These are phyloP conservation scores for Ascosphaera acerosa DNA, from an alignment of 2,329 filamentous ascomycete genomes.

Conservation along the genomic window DNA sequence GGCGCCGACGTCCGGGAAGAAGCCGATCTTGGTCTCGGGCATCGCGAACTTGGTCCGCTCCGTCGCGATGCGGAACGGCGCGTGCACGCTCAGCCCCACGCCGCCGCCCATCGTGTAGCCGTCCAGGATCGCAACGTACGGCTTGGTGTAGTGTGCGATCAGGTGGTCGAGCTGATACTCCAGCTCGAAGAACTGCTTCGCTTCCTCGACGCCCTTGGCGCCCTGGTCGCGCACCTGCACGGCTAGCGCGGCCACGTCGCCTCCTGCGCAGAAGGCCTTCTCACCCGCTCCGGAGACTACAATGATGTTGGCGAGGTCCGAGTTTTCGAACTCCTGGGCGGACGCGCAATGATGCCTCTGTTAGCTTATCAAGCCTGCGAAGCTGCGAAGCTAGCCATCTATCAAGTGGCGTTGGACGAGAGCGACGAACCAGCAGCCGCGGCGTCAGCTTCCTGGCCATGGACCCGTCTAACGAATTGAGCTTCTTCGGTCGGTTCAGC, in stretches of 20 bases:
- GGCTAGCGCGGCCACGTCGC: constrained; percentile 65
- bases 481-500: constrained; percentile 76
- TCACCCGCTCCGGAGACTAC: constrained; percentile 75
- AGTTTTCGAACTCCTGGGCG: constrained; percentile 64
- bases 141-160: constrained; percentile 82
- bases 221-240: constrained; percentile 39
- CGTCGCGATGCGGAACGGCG: constrained; percentile 87
- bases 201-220: constrained; percentile 43
- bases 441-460: constrained; percentile 92
- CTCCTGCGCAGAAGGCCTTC: constrained; percentile 75
- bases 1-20: constrained; percentile 93
- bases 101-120: constrained; percentile 97
- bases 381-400: constrained; percentile 3
- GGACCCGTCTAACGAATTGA: constrained; percentile 77
- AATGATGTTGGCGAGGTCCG: constrained; percentile 75
- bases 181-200: constrained; percentile 65
- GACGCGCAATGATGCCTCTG: not conserved
- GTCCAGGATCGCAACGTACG: constrained; percentile 88
- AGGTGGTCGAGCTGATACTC: constrained; percentile 94
- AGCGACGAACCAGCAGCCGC: constrained; percentile 32
- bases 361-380: constrained; percentile 3
- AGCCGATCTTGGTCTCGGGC: constrained; percentile 95
- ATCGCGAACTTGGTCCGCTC: constrained; percentile 92
- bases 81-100: constrained; percentile 80
- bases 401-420: too few species aligned